Conservation (phyloP, 805 yeast species). For the Suhomyces sp. region DNA sequence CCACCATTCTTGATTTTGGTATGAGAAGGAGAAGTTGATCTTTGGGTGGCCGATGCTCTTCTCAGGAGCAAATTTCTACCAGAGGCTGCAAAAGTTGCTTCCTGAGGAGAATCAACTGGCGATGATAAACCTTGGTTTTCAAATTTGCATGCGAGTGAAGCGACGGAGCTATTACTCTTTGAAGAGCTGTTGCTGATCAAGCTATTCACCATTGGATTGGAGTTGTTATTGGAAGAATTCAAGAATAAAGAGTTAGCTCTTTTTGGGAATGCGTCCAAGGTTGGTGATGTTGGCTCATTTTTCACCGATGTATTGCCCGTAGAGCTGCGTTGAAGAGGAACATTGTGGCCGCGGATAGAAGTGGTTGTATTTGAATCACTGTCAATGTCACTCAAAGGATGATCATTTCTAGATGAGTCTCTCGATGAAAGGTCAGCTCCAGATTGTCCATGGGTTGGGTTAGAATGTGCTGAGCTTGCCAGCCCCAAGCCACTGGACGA, state of each 20-base stretch:
- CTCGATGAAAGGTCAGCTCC: neutral
- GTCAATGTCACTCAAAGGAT: conserved; percentile 22
- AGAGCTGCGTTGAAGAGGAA: neutral
- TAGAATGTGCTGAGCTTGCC: no score
- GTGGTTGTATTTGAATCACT: conserved; percentile 24
- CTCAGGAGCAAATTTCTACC: conserved; percentile 5
- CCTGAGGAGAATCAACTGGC: conserved; percentile 12
- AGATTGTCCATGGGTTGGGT: neutral
- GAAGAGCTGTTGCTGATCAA: conserved; percentile 1
- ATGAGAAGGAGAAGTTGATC: conserved; percentile 12
- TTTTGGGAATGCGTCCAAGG: conserved; percentile 13
- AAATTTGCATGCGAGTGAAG: conserved; percentile 28
- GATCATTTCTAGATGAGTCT: neutral
- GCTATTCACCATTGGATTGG: conserved; percentile 1
- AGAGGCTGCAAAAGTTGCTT: neutral
- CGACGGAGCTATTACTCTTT: conserved; percentile 14
- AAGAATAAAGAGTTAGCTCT: conserved; percentile 18
- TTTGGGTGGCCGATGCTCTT: conserved; percentile 3
- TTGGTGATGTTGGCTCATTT: conserved; percentile 6
- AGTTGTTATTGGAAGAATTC: neutral
- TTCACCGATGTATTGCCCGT: conserved; percentile 1
- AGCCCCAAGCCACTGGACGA: conserved; percentile 17
- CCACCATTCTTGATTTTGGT: conserved; percentile 14
- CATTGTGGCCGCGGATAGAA: conserved; percentile 1
- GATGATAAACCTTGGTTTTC: conserved; percentile 28